phyloP scores from a whole-genome alignment of 371 early-diverging fungal species.

The Phascolomyces articulosus region DNA sequence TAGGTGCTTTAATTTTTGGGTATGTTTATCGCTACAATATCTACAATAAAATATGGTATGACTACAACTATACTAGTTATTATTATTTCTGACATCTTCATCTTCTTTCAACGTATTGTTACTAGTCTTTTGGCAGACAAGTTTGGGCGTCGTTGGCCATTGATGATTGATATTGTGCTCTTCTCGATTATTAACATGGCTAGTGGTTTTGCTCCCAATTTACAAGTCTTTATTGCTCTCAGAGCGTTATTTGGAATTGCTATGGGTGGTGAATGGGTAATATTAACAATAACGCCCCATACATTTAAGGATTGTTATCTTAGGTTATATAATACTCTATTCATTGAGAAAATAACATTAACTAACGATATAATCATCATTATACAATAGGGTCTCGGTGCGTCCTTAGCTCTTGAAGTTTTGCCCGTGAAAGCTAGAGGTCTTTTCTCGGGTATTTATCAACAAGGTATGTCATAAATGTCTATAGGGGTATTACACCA shows the following conservation, averaged over 20 bases:
- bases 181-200: constrained; percentile 68
- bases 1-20: constrained; percentile 78
- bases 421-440: constrained; percentile 70
- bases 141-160: constrained; percentile 70
- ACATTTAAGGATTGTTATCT: too few relatives aligned
- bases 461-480: too few relatives aligned
- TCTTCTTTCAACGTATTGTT: background rate
- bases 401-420: constrained; percentile 71
- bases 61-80: too few relatives aligned
- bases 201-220: constrained; percentile 68
- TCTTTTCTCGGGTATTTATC: constrained; percentile 75
- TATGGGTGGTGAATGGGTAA: constrained; percentile 80
- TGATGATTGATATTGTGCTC: constrained; percentile 68
- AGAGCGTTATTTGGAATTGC: constrained; percentile 72
- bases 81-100: background rate
- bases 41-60: background rate
- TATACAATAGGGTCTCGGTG: constrained; percentile 60
- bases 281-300: too few relatives aligned
- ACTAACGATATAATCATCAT: background rate
- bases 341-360: too few relatives aligned
- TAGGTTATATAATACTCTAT: too few relatives aligned
- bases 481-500: too few relatives aligned
- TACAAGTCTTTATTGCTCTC: constrained; percentile 46
- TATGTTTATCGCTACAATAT: constrained; percentile 9
- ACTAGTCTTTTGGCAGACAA: constrained; percentile 59